Evolutionary conservation across 2,329 filamentous ascomycete genomes (phyloP), one percentile per base, ranked within the genome.

Genomic region (Xylariomycetidae sp.): DNA sequence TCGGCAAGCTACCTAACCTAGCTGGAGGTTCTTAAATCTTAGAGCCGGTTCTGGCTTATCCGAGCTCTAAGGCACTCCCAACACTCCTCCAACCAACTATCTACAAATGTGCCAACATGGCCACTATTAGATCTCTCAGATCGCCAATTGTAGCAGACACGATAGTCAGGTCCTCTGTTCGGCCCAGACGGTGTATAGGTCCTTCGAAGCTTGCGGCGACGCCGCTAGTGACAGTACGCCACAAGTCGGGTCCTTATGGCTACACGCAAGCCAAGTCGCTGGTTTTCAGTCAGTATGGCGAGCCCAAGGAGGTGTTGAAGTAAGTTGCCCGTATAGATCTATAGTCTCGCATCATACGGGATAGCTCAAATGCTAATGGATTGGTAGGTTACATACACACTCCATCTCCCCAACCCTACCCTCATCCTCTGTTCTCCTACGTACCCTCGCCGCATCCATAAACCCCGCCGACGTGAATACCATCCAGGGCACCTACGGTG

Each of bases 401-500:
- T 87, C 83, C 47, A 87, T 90, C 55, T 82, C 82, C 4, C 85
- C 86, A 3, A 74, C 77, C 4, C 75, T 88, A 43, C 82, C 85
- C 30, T 58, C 68, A 20, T 63, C 61, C 30, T 65, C 72, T 29
- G 64, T 94, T 48, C 88, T 90, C 34, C 70, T 98, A 40, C 87
- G 88, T 59, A 82, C 92, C 51, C 85, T 98, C 51, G 86, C 89
- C 19, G 80, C 88, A 1, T 88, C 92, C 37, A 87, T 98, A 61
- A 98, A 98, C 67, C 92, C 92, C 16, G 89, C 92, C 54, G 92
- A 98, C 65, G 86, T 98, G 62, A 98, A 98, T 70, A 90, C 90
- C 53, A 86, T 98, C 53, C 92, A 98, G 69, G 92, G 92, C 46
- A 88, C 90, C 4, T 98, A 98, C 66, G 90, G 90, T 41, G 80